Conservation (phyloP, 1,284 basidiomycete species). For the Bondarzewia mesenterica region DNA sequence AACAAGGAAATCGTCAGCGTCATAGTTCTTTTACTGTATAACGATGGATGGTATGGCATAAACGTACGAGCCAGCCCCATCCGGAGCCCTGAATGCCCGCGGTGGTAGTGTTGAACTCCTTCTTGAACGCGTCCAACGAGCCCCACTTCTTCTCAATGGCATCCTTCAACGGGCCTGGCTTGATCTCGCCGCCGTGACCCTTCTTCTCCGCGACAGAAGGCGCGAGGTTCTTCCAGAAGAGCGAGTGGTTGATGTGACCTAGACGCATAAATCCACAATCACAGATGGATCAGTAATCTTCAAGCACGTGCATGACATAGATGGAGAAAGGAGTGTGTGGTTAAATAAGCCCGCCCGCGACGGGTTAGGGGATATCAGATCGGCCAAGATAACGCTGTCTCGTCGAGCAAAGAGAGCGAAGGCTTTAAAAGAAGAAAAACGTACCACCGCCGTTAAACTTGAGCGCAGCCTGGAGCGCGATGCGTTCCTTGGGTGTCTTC, state of each 20-base stretch:
- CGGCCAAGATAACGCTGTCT: neutral
- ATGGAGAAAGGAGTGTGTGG: too few species aligned
- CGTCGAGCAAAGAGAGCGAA: constrained; percentile 3
- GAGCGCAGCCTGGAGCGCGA: constrained; percentile 79
- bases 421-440: constrained; percentile 19
- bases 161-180: constrained; percentile 69
- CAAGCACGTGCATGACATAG: too few species aligned
- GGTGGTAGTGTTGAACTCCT: constrained; percentile 77
- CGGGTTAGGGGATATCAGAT: neutral
- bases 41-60: too few species aligned
- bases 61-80: constrained; percentile 86
- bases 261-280: neutral
- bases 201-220: constrained; percentile 44
- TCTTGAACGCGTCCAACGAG: constrained; percentile 66
- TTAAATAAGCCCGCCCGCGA: neutral
- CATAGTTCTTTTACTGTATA: too few species aligned
- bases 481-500: constrained; percentile 67
- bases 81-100: constrained; percentile 85
- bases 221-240: constrained; percentile 97
- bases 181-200: constrained; percentile 58
- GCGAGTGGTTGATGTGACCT: constrained; percentile 87
- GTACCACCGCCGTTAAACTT: constrained; percentile 89
- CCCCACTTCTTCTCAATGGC: constrained; percentile 85
- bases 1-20: too few species aligned
- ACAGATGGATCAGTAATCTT: neutral